Conservation (phyloP, 805 yeast species). For the Zygosaccharomyces lentus region DNA sequence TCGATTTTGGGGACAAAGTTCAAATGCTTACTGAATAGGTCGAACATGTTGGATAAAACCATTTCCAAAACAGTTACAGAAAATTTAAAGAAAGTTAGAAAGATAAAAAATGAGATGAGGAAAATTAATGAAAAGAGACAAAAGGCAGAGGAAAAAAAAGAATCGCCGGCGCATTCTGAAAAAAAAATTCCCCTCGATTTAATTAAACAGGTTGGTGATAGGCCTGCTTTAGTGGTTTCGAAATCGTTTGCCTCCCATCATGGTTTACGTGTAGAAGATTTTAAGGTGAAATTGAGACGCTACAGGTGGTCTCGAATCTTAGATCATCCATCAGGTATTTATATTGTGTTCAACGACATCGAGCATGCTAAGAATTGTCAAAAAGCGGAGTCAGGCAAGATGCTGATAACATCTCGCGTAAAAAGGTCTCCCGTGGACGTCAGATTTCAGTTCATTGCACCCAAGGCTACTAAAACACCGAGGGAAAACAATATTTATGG, state of each 20-base stretch:
- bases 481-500: background rate
- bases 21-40: conserved; percentile 48
- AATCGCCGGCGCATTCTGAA: conserved; percentile 12
- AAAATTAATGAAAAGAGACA: conserved; percentile 20
- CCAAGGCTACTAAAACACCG: background rate
- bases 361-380: conserved; percentile 27
- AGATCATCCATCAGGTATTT: conserved; percentile 62
- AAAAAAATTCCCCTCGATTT: conserved; percentile 46
- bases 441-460: conserved; percentile 23
- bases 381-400: conserved; percentile 23
- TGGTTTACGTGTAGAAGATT: conserved; percentile 53
- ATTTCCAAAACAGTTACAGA: conserved; percentile 31
- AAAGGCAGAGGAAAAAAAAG: conserved; percentile 5
- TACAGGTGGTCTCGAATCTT: conserved; percentile 66
- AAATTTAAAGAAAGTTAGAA: conserved; percentile 39
- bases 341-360: conserved; percentile 56
- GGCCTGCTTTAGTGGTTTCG: conserved; percentile 54
- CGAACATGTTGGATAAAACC: conserved; percentile 38
- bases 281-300: conserved; percentile 53
- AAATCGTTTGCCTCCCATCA: conserved; percentile 50
- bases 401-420: conserved; percentile 24
- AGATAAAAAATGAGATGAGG: conserved; percentile 31
- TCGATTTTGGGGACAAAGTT: conserved; percentile 49
- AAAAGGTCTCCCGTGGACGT: conserved; percentile 24
- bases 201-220: conserved; percentile 45